Base-by-base conservation (phyloP, 495 filamentous ascomycete genomes). In the Aspergillus homomorphus region DNA sequence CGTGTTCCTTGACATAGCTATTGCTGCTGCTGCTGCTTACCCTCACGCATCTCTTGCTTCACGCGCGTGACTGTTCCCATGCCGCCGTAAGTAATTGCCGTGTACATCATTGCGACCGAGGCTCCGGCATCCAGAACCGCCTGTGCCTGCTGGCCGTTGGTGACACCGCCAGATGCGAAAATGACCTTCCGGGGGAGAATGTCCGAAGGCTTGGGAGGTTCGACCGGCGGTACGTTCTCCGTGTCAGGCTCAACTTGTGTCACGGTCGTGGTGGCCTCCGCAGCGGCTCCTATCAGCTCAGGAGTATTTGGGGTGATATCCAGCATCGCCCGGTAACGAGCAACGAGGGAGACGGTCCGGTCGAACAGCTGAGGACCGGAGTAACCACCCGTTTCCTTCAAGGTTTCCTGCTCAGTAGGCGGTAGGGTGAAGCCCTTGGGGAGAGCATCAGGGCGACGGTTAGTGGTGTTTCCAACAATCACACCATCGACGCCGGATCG, bases 381-480 rank as follows among this genome's bases (percentile, higher is more conserved):
- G 65, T 91, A 93, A 0, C 94, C 94, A 1, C 94, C 94, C 9
- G 85, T 82, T 76, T 98, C 92, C 21, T 76, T 75, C 50, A 96
- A 62, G 0, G 84, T 77, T 46, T 74, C 63, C 64, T 84, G 80
- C 67, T 98, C 93, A 61, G 83, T 84, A 4, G 74, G 60, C 0
- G 87, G 82, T 16, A 94, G 76, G 38, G 75, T 69, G 54, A 86
- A 83, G 8, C 84, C 86, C 33, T 79, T 67, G 15, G 90, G 84
- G 9, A 89, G 66, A n/a, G 89, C 72, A 3, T 82, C 84, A 2
- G 87, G 83, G 14, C 94, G 82, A 57, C 82, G 80, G 71, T 91
- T 96, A 2, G 94, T 98, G 0, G 94, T 98, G 73, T 98, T 98
- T 0, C 91, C 93, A n/a, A 98, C 93, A 63, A 98, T 96, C 4